Conservation (phyloP, 148 eudicot genomes). For the Arctostaphylos glauca region DNA sequence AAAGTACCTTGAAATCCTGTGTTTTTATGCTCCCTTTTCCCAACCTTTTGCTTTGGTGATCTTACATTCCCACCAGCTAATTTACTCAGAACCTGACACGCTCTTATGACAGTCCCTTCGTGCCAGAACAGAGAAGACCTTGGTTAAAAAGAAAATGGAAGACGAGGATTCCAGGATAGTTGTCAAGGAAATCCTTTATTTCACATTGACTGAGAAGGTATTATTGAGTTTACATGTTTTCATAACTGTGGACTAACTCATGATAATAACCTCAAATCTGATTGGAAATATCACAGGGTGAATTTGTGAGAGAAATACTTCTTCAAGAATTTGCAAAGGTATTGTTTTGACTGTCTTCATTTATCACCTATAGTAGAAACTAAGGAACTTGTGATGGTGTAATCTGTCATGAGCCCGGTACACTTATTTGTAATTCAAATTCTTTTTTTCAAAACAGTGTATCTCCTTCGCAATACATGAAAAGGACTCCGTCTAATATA, state of each 20-base stretch:
- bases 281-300: slow-evolving; percentile 52
- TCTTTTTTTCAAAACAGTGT: not conserved
- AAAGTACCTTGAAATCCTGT: not conserved
- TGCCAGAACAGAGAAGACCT: slow-evolving; percentile 65
- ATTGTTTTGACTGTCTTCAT: slow-evolving; percentile 16
- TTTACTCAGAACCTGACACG: slow-evolving; percentile 12
- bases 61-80: slow-evolving; percentile 3
- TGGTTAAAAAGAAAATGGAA: slow-evolving; percentile 35
- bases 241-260: not conserved
- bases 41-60: not conserved
- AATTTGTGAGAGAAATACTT: slow-evolving; percentile 76
- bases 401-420: not conserved
- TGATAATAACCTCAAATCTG: slow-evolving; percentile 8
- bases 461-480: not conserved
- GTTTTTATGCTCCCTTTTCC: not conserved
- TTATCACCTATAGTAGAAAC: not conserved
- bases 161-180: slow-evolving; percentile 43
- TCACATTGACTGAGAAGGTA: slow-evolving; percentile 80
- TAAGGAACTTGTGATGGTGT: not conserved
- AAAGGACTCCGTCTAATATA: not conserved
- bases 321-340: slow-evolving; percentile 91
- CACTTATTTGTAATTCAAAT: not conserved
- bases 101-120: slow-evolving; percentile 64
- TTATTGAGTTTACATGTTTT: not conserved
- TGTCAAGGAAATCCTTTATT: slow-evolving; percentile 66